Evolutionary conservation across 73 alveolate genomes (phyloP), one percentile per base, ranked within the genome.

Genomic region (Uronychia setigera): DNA sequence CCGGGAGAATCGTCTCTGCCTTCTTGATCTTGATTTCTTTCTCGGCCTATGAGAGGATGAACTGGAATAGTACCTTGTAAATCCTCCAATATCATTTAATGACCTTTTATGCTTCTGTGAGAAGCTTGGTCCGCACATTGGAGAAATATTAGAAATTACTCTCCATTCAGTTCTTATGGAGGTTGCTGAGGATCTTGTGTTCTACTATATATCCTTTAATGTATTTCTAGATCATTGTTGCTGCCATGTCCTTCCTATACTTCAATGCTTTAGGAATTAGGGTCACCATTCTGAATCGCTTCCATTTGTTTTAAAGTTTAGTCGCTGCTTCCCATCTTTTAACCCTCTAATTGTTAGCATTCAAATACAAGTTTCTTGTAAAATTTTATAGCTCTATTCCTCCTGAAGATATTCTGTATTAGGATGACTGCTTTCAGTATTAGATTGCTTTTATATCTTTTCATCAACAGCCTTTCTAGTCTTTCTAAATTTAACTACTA

Each of bases 221-320:
- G 31, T 82, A 82, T 67, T 60, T 82, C 32, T 82, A 35, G 19
- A 67, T 59, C 32, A 33, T n/a, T 14, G 31, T 0, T 26, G 82
- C 89, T 13, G 89, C 89, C 9, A 29, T 33, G 31, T 82, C 32
- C 31, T 82, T 82, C 26, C 89, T 1, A 67, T 67, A 82, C 26
- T 32, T 32, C 1, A 82, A 76, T 0, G 89, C 89, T 75, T 60
- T 82, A 30, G 89, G 89, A 57, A 82, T 59, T 83, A 82, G 67
- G 1, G 81, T 26, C 33, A 33, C 29, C 31, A 82, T 82, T 75
- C 80, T 82, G 82, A 33, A 60, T 31, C 32, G 59, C 76, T 76
- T 82, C 89, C 89, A 82, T 26, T 27, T 25, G 32, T n/a, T 60
- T 35, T 82, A 75, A 9, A 82, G 31, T 35, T 26, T 67, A 25